Evolutionary conservation across 1,139 yeast genomes (phyloP), one percentile per base, ranked within the genome.

Genomic region (Sugiyamaella novakii): DNA sequence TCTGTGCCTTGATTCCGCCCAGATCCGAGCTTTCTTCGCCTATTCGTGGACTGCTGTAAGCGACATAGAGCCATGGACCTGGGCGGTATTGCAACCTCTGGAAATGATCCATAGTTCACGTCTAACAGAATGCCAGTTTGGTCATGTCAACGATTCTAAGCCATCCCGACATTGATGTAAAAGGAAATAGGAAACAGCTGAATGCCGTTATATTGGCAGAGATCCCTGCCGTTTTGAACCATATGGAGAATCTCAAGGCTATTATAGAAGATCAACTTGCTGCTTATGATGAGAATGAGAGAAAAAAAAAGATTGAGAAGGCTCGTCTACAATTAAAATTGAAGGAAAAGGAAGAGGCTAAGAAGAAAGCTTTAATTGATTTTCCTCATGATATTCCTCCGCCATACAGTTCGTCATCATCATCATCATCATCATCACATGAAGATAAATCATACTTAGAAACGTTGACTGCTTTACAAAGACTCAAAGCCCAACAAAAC

Each of bases 111-210:
- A 6, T 31, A 14, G n/a, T n/a, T n/a, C n/a, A n/a, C n/a, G n/a
- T n/a, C 40, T 36, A n/a, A 24, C 22, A 6, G 11, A 27, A 33
- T 40, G 45, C 43, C 24, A 55, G 59, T 50, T 65, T 79, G 46
- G 69, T 78, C 33, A 69, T 76, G 48, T 72, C 76, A 61, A 66
- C 67, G 39, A 58, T 79, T 42, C 71, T 73, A 4, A 60, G 53
- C 2, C 80, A 77, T 52, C 78, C 79, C 0, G 75, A 71, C 29
- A 55, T 73, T 41, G 62, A 61, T 44, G 50, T 52, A 15, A 63
- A 52, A 15, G 65, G 66, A 5, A 46, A 53, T 11, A 53, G 54
- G 5, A 50, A 47, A 2, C 54, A 58, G 36, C 62, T 70, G 24
- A 59, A 52, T 17, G 58, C 60, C 8, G 48, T 57, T 19, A 42